Percentiles rank a stretch among this genome's conserved stretches.
Conservation (phyloP, 148 eudicot genomes). For the Chenopodium quinoa region DNA sequence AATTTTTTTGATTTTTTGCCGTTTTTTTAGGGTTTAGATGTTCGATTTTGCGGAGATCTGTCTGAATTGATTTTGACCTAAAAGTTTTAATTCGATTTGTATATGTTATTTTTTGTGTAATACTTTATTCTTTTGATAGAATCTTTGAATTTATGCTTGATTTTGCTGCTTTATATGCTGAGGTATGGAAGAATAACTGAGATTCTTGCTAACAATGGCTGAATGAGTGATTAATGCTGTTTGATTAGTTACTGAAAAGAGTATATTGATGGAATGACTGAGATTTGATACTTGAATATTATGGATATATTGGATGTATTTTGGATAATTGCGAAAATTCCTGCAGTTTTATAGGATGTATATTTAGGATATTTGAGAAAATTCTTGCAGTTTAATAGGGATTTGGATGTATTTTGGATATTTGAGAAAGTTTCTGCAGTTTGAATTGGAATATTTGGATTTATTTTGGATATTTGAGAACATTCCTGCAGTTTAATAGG, state of each 20-base stretch:
- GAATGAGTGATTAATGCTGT: background rate
- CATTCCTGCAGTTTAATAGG: background rate
- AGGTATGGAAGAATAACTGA: background rate
- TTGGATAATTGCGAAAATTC: background rate
- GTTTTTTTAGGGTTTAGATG: background rate
- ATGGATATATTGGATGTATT: background rate
- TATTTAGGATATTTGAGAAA: background rate
- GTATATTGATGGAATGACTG: background rate
- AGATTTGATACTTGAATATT: background rate
- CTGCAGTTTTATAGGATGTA: background rate
- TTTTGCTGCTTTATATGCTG: background rate
- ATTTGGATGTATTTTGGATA: background rate
- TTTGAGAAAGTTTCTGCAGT: background rate
- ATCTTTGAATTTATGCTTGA: background rate
- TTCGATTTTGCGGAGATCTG: slow-evolving; percentile 3
- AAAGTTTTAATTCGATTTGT: background rate
- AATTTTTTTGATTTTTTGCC: background rate
- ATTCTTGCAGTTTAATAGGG: background rate
- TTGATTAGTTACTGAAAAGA: background rate
- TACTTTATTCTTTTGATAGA: background rate
- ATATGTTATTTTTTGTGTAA: background rate
- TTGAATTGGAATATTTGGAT: background rate
- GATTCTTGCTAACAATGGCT: background rate
- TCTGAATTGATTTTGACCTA: background rate
- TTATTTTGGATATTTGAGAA: background rate